Conservation (phyloP, 1,139 yeast species). For the Scheffersomyces parashehatae region DNA sequence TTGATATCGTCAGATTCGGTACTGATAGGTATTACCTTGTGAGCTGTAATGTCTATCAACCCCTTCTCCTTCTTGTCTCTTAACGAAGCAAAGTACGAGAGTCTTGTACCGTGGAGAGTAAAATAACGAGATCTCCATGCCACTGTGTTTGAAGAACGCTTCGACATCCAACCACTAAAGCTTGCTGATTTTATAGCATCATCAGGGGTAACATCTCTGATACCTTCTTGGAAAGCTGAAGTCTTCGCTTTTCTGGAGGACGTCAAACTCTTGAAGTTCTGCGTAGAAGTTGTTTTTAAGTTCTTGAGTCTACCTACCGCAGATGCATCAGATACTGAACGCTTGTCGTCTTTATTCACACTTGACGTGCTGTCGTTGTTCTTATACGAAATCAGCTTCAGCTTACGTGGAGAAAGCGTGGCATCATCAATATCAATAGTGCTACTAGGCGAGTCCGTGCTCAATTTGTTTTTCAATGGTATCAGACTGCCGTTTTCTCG, state of each 20-base stretch:
- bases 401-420: conserved; percentile 40
- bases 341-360: conserved; percentile 28
- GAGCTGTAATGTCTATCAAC: conserved; percentile 91
- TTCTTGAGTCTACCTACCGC: conserved; percentile 27
- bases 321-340: conserved; percentile 34
- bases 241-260: conserved; percentile 63
- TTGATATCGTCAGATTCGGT: conserved; percentile 56
- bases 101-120: conserved; percentile 86
- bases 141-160: conserved; percentile 78
- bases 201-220: conserved; percentile 70
- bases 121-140: conserved; percentile 92
- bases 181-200: conserved; percentile 78
- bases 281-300: conserved; percentile 45
- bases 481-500: conserved; percentile 15
- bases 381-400: conserved; percentile 25
- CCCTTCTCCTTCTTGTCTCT: conserved; percentile 88
- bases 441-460: conserved; percentile 9
- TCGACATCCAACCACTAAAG: conserved; percentile 93
- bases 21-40: conserved; percentile 69
- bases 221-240: conserved; percentile 93
- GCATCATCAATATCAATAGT: conserved; percentile 33
- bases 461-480: conserved; percentile 13
- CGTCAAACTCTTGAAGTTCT: conserved; percentile 44
- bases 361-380: conserved; percentile 7
- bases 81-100: conserved; percentile 82